Percentiles rank a stretch among this genome's conserved stretches.
Conservation (phyloP, 768 basidiomycete species). For the Mycena crocata region DNA sequence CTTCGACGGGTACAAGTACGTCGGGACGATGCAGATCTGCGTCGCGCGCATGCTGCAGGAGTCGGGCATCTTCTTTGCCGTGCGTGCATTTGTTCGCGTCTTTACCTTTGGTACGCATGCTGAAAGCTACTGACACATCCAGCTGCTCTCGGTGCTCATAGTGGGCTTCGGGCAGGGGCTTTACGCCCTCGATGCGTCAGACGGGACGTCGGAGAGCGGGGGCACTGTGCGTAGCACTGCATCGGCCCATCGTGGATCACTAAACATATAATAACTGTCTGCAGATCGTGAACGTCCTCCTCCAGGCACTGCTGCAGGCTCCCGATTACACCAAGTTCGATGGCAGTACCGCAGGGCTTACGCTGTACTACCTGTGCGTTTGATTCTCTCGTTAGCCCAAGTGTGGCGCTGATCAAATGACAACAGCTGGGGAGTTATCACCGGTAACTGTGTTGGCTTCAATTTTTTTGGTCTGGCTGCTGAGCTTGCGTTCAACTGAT, state of each 20-base stretch:
- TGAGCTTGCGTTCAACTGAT: not conserved
- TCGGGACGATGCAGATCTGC: conserved; percentile 95
- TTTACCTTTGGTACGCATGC: conserved; percentile 3
- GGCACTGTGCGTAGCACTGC: conserved; percentile 52
- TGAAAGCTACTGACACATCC: not conserved
- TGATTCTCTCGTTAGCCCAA: not conserved
- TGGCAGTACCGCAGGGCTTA: conserved; percentile 65
- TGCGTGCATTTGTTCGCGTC: conserved; percentile 49
- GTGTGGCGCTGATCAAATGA: not conserved
- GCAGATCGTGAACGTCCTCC: conserved; percentile 76
- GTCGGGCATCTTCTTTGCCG: conserved; percentile 92
- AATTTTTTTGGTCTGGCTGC: not conserved
- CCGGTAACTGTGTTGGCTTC: not conserved
- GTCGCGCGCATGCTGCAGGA: conserved; percentile 94
- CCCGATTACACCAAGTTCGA: conserved; percentile 73
- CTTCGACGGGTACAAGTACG: conserved; percentile 84
- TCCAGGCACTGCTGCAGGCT: conserved; percentile 87
- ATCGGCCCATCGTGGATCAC: not conserved
- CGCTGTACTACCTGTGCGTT: conserved; percentile 83
- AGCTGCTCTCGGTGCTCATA: conserved; percentile 86
- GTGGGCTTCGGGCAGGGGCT: conserved; percentile 89
- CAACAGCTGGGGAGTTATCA: conserved; percentile 32
- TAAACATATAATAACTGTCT: not conserved
- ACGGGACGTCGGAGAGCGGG: conserved; percentile 74
- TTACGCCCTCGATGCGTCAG: conserved; percentile 91